Evolutionary conservation across 2,329 filamentous ascomycete species (phyloP).

Genomic region (Ceratocystis albifundus): DNA sequence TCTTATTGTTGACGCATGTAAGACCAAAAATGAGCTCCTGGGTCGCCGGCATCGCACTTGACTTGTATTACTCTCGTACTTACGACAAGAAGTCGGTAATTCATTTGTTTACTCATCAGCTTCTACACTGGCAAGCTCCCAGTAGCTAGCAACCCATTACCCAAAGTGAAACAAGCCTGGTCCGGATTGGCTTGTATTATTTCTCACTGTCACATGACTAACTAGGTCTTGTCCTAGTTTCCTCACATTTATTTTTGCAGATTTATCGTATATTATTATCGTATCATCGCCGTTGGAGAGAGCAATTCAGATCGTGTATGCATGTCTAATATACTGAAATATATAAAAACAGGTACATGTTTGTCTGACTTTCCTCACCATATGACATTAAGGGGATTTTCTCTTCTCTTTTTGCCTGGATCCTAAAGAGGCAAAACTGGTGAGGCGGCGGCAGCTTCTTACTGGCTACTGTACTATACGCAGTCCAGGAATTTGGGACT

Average conservation of each 20-base stretch:
- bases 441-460: background rate
- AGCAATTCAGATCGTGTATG: background rate
- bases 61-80: background rate
- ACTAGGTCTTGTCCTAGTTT: background rate
- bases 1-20: background rate
- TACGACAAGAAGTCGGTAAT: slow-evolving; percentile 6
- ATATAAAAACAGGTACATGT: background rate
- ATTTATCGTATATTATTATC: background rate
- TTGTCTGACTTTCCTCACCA: background rate
- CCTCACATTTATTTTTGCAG: background rate
- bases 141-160: background rate
- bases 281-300: background rate
- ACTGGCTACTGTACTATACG: background rate
- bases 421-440: background rate
- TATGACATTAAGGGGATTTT: slow-evolving; percentile 1
- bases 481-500: background rate
- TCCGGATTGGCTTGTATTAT: background rate
- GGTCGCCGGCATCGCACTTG: slow-evolving; percentile 5
- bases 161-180: background rate
- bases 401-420: background rate
- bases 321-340: no score
- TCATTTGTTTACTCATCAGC: slow-evolving; percentile 5
- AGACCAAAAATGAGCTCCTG: background rate
- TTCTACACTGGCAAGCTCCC: background rate
- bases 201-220: slow-evolving; percentile 7